A percentile compares a stretch with the other conserved stretches of the same genome.
These are phyloP conservation scores for Fremontodendron californicum DNA, from an alignment of 345 rosid genomes.

Conservation along the genomic window DNA sequence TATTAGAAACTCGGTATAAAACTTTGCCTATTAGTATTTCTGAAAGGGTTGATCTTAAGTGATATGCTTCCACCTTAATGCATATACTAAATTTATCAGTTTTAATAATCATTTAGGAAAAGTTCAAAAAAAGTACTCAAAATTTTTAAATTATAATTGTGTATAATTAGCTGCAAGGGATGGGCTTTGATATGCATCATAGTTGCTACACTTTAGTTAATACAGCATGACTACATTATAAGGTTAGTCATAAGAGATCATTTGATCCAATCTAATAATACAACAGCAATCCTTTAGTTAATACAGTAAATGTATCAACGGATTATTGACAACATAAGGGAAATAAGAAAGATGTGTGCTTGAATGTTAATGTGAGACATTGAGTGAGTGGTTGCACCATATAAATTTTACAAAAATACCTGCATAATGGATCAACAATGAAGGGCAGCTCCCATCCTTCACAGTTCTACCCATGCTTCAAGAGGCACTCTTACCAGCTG, in stretches of 20 bases:
- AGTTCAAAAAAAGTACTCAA: neutral
- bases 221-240: neutral
- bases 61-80: neutral
- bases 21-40: neutral
- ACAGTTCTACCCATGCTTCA: conserved; percentile 59
- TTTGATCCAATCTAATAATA: neutral
- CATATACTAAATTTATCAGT: neutral
- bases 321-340: neutral
- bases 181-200: neutral
- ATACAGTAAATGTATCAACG: neutral
- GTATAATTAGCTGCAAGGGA: neutral
- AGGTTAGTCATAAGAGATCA: neutral
- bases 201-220: neutral
- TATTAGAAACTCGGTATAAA: neutral
- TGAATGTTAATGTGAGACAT: neutral
- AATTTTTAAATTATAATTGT: neutral
- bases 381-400: neutral
- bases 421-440: conserved; percentile 82
- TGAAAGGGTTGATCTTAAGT: neutral
- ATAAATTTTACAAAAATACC: conserved; percentile 36
- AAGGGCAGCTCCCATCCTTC: conserved; percentile 74
- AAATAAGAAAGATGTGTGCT: neutral
- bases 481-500: conserved; percentile 45
- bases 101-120: neutral
- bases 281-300: neutral